A percentile compares a stretch with the other conserved stretches of the same genome.
phyloP scores from a whole-genome alignment of 345 rosid species.

The sweet orange (Citrus sinensis) region DNA sequence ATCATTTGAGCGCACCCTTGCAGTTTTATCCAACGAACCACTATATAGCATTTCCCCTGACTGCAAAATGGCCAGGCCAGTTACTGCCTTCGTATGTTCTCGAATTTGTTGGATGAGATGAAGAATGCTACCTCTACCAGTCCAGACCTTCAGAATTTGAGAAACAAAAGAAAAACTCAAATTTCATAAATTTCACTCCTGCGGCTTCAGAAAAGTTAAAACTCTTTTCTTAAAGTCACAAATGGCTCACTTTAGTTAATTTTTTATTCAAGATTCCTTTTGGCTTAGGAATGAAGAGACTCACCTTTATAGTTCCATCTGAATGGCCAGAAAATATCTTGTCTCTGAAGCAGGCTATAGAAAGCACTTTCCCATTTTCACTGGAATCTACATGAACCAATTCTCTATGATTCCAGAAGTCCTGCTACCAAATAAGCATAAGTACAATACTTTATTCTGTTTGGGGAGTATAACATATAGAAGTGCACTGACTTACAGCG shows the following conservation, averaged over 20 bases:
- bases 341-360: constrained; percentile 49
- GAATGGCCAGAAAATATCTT: constrained; percentile 70
- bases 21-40: constrained; percentile 65
- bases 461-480: not conserved
- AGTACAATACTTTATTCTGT: not conserved
- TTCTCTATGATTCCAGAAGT: constrained; percentile 66
- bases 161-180: constrained; percentile 11
- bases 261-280: not conserved
- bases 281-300: not conserved
- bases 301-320: constrained; percentile 72
- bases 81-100: constrained; percentile 65
- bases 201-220: not conserved
- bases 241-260: not conserved
- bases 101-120: constrained; percentile 56
- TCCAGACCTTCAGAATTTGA: constrained; percentile 55
- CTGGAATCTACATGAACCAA: constrained; percentile 53
- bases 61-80: constrained; percentile 48
- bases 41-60: constrained; percentile 56
- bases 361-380: constrained; percentile 54
- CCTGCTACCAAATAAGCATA: constrained; percentile 34
- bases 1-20: constrained; percentile 32
- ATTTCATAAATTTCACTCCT: not conserved
- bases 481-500: constrained; percentile 42
- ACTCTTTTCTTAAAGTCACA: not conserved
- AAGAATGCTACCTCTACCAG: constrained; percentile 56